phyloP scores from a whole-genome alignment of 345 rosid genomes.

The Syzygium aromaticum region DNA sequence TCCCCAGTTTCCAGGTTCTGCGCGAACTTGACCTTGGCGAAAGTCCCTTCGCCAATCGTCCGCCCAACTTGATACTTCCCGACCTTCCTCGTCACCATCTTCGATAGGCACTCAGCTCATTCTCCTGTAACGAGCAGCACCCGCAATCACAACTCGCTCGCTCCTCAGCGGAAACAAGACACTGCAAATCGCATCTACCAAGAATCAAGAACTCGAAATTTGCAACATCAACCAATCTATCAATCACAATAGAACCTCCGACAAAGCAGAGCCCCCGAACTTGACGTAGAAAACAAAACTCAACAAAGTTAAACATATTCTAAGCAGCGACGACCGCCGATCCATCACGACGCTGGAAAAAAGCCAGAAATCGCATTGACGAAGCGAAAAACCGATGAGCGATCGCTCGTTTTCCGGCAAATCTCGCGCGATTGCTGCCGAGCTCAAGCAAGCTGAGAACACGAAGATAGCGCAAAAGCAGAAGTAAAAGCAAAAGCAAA shows the following conservation, averaged over 20 bases:
- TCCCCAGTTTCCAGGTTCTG: slow-evolving; percentile 62
- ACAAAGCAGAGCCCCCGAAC: background rate
- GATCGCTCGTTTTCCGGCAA: background rate
- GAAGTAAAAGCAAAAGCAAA: background rate
- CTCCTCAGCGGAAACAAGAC: background rate
- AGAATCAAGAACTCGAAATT: background rate
- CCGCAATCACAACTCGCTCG: background rate
- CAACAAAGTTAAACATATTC: background rate
- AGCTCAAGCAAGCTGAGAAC: background rate
- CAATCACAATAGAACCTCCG: background rate
- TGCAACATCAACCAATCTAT: background rate
- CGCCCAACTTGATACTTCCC: slow-evolving; percentile 88
- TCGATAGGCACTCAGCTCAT: slow-evolving; percentile 1
- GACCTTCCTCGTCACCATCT: slow-evolving; percentile 29
- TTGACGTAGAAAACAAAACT: background rate
- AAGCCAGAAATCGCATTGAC: background rate
- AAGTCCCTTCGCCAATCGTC: slow-evolving; percentile 86
- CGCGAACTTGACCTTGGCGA: slow-evolving; percentile 96
- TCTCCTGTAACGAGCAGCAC: background rate
- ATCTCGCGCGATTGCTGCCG: background rate
- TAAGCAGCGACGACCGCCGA: background rate
- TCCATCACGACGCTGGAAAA: background rate
- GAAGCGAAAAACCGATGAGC: background rate
- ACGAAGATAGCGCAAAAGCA: too few species aligned
- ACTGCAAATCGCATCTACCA: background rate